phyloP scores from a whole-genome alignment of 768 basidiomycete genomes.

The Cytidiella melzeri region DNA sequence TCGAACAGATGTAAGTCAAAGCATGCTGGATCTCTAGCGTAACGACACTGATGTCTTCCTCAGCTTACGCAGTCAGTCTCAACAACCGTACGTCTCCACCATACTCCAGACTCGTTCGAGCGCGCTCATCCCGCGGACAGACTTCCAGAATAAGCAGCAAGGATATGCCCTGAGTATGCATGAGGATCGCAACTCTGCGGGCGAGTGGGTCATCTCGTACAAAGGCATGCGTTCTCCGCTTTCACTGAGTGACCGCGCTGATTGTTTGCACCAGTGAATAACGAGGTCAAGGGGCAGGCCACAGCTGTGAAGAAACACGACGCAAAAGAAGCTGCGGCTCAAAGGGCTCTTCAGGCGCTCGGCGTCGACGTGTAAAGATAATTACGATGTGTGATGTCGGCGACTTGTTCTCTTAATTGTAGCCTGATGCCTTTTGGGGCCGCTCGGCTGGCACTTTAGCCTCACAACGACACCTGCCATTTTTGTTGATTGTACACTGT shows the following conservation, averaged over 20 bases:
- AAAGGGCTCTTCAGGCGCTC: constrained; percentile 25
- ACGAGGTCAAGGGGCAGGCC: constrained; percentile 41
- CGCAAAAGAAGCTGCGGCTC: constrained; percentile 30
- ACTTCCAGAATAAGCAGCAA: constrained; percentile 2
- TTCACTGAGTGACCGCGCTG: not conserved
- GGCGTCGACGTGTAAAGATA: not conserved
- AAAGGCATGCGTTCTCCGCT: too few relatives aligned
- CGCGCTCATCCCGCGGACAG: too few relatives aligned
- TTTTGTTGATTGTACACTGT: not conserved
- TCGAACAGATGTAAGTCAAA: not conserved
- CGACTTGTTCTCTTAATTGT: not conserved
- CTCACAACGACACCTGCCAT: constrained; percentile 12
- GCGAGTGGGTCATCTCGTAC: too few relatives aligned
- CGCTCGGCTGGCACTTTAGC: not conserved
- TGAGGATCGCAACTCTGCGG: too few relatives aligned
- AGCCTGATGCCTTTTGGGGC: not conserved
- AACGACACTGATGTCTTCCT: not conserved
- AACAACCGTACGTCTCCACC: constrained; percentile 45
- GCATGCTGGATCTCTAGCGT: not conserved
- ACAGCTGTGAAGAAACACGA: constrained; percentile 33
- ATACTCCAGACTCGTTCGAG: too few relatives aligned
- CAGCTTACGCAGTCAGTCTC: constrained; percentile 29
- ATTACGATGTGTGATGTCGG: not conserved
- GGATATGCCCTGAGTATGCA: too few relatives aligned
- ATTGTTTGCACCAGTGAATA: constrained; percentile 33